phyloP scores from a whole-genome alignment of 768 basidiomycete genomes.

The Ramaria rubella region DNA sequence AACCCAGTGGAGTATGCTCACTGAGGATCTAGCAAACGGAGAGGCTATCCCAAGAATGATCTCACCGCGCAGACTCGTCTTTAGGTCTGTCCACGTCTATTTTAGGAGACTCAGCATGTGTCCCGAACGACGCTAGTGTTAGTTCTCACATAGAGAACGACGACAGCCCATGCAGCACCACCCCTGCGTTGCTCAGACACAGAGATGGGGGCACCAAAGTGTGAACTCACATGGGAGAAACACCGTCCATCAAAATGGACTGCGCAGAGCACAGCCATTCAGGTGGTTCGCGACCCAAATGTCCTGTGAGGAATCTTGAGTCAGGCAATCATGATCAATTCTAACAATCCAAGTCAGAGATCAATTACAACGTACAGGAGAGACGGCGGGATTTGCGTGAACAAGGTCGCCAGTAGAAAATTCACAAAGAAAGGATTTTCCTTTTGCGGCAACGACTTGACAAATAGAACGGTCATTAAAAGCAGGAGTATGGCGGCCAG shows the following conservation, averaged over 20 bases:
- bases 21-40: background rate
- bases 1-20: background rate
- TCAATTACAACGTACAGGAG: background rate
- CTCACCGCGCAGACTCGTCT: background rate
- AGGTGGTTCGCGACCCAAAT: background rate
- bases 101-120: background rate
- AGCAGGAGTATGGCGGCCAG: background rate
- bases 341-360: background rate
- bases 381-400: background rate
- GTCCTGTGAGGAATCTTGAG: background rate
- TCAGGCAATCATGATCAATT: background rate
- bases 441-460: slow-evolving; percentile 1
- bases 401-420: background rate
- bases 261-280: background rate
- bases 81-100: background rate
- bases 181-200: background rate
- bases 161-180: background rate
- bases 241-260: background rate
- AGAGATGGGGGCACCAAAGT: background rate
- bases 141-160: background rate
- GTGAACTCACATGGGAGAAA: background rate
- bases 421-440: background rate
- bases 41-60: background rate
- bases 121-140: background rate
- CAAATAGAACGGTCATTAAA: background rate